Evolutionary conservation across 169 alveolate species (phyloP), one percentile per base, ranked within the genome.

Genomic region (Eimeria zaria): DNA sequence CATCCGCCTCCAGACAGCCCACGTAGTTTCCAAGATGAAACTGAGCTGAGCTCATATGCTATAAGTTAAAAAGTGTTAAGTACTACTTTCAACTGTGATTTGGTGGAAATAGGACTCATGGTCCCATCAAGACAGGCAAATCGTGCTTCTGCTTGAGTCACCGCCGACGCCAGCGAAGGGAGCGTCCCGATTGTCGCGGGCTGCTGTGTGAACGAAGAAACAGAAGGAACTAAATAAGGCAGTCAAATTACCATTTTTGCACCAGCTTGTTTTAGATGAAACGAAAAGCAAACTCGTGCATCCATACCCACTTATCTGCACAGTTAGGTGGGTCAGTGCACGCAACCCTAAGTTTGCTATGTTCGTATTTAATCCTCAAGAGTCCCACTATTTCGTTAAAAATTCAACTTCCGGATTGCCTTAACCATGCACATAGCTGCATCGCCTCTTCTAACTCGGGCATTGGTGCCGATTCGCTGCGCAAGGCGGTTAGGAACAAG

Each of bases 1-100:
- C 78, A 69, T 44, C 48, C 78, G 24, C 51, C 80, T 33, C 80
- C 80, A 69, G n/a, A 22, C 36, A 27, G 51, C 80, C 51, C 80
- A 69, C 80, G 76, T 67, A 9, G 18, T 67, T 67, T 67, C 76
- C 76, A n/a, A 7, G 44, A 30, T n/a, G 46, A n/a, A n/a, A 12
- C 51, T 69, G 48, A 36, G 7, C 80, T 27, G 11, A 12, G 5
- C 51, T 51, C 24, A 36, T n/a, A 4, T 27, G 20, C 80, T 51
- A 14, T 20, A 16, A 5, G 12, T 69, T 69, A 2, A 33, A 69
- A 69, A 64, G 16, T 20, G 11, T 27, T 9, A 11, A 36, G 51
- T 36, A 2, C 46, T 36, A 9, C 51, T 33, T 69, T 36, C 18
- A 33, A 33, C 18, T 69, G 0, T 18, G 36, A 18, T 2, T 33